These are phyloP conservation scores for Eucalyptus erythrocorys DNA, from an alignment of 345 rosid genomes.

Conservation along the genomic window DNA sequence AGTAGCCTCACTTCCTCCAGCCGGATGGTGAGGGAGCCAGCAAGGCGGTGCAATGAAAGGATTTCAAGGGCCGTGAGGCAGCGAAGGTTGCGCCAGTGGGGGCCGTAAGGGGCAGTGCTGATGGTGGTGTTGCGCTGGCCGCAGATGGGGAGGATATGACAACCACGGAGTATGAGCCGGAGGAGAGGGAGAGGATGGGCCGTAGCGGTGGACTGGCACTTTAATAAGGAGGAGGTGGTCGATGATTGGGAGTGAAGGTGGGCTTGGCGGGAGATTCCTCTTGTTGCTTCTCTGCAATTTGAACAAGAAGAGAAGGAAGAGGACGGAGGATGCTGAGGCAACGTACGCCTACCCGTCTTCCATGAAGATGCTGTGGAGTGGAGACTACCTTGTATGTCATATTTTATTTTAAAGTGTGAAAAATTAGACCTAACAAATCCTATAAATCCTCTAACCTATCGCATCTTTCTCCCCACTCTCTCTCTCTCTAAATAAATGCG, in stretches of 20 bases:
- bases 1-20: background rate
- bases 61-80: constrained; percentile 4
- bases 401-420: too few relatives aligned
- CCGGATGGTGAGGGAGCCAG: background rate
- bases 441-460: too few relatives aligned
- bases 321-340: background rate
- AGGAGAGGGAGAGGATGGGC: background rate
- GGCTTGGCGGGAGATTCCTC: background rate
- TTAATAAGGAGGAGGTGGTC: constrained; percentile 11
- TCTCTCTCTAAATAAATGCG: too few relatives aligned
- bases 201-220: constrained; percentile 6
- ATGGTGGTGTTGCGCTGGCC: constrained; percentile 6
- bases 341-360: background rate
- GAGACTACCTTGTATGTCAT: too few relatives aligned
- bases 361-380: background rate
- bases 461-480: too few relatives aligned
- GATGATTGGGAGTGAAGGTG: constrained; percentile 3
- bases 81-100: constrained; percentile 11
- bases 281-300: background rate
- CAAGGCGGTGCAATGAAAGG: constrained; percentile 1
- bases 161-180: constrained; percentile 1
- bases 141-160: constrained; percentile 10
- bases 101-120: background rate
- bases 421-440: too few relatives aligned
- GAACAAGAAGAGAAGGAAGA: background rate